A percentile compares a stretch with the other conserved stretches of the same genome.
Conservation (phyloP, 2,329 filamentous ascomycete species). For the Diaporthe sp. region DNA sequence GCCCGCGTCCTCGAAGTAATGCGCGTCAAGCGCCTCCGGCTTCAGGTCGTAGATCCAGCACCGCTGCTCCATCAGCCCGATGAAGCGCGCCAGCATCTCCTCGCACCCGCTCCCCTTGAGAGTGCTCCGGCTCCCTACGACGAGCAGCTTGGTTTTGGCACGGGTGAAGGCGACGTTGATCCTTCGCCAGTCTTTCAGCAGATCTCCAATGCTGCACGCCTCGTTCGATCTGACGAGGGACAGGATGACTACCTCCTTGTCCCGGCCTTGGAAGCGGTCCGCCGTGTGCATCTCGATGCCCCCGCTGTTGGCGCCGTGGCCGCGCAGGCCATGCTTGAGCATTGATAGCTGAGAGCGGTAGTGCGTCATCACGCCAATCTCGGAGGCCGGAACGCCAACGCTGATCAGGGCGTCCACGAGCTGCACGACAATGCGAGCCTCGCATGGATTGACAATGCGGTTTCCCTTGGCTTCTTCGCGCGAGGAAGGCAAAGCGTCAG, state of each 20-base stretch:
- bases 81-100: conserved; percentile 83
- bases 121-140: conserved; percentile 86
- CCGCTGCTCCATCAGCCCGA: conserved; percentile 81
- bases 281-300: conserved; percentile 94
- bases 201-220: conserved; percentile 84
- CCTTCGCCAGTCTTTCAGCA: conserved; percentile 90
- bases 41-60: conserved; percentile 87
- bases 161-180: conserved; percentile 97
- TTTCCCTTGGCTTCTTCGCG: conserved; percentile 84
- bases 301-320: conserved; percentile 59
- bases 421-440: conserved; percentile 83
- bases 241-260: conserved; percentile 93
- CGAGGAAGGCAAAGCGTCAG: conserved; percentile 77
- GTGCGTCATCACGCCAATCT: conserved; percentile 96
- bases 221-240: conserved; percentile 91
- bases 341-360: conserved; percentile 93
- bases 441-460: conserved; percentile 89
- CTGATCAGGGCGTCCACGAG: conserved; percentile 84
- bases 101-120: conserved; percentile 79
- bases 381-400: conserved; percentile 78
- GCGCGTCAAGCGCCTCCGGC: conserved; percentile 72
- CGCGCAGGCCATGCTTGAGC: conserved; percentile 79
- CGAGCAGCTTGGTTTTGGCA: conserved; percentile 90
- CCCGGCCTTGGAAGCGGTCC: conserved; percentile 95
- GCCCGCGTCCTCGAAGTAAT: conserved; percentile 74